Conservation (phyloP, 1,284 basidiomycete genomes). For the Heterobasidion irregulare region DNA sequence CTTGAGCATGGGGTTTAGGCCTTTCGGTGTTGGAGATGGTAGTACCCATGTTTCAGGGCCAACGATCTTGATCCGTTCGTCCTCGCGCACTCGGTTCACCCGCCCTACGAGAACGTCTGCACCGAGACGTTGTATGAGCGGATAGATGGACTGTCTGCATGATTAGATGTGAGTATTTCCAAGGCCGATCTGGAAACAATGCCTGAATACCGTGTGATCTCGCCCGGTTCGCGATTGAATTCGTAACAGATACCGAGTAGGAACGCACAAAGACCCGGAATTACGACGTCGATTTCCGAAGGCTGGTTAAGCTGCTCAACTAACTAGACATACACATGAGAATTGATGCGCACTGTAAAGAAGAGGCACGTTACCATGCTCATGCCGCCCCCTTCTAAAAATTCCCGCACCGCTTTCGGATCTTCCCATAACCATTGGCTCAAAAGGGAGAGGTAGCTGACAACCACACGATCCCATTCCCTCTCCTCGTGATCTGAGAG, state of each 20-base stretch:
- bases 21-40: conserved; percentile 29
- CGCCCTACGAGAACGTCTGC: conserved; percentile 87
- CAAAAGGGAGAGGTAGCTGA: conserved; percentile 79
- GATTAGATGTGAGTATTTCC: not conserved
- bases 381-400: conserved; percentile 85
- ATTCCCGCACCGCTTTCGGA: conserved; percentile 79
- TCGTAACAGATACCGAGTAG: conserved; percentile 92
- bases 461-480: conserved; percentile 88
- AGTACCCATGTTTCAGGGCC: conserved; percentile 72
- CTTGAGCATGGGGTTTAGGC: conserved; percentile 23
- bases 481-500: conserved; percentile 37
- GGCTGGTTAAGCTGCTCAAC: conserved; percentile 91
- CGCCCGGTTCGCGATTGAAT: conserved; percentile 88
- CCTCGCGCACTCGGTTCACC: conserved; percentile 81
- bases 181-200: not conserved
- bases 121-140: conserved; percentile 81
- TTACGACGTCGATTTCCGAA: conserved; percentile 77
- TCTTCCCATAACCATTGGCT: conserved; percentile 98
- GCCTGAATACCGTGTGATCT: conserved; percentile 69
- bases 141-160: conserved; percentile 72
- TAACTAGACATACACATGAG: conserved; percentile 38
- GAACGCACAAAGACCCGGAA: conserved; percentile 90
- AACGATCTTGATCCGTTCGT: conserved; percentile 84
- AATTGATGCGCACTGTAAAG: not conserved
- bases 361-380: conserved; percentile 53